Conservation (phyloP, 2,329 filamentous ascomycete genomes). For the Scedosporium minutisporum region DNA sequence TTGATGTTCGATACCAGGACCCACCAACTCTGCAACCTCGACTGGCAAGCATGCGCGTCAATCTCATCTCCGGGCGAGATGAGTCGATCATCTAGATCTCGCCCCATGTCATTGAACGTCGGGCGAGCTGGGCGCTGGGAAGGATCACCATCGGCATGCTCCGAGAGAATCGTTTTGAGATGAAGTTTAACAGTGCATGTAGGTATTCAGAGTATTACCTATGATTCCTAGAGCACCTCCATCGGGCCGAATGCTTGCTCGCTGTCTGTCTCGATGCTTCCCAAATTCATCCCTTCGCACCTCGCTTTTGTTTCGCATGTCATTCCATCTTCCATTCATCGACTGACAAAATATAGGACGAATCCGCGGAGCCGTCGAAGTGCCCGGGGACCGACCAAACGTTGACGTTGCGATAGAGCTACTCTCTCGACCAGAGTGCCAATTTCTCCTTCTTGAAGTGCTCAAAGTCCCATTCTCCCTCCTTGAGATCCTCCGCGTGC, state of each 20-base stretch:
- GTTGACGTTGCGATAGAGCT: not conserved
- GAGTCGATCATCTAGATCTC: not conserved
- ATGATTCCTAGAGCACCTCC: not conserved
- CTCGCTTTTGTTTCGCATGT: not conserved
- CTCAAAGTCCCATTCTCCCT: slow-evolving; percentile 77
- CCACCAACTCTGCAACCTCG: too few species aligned
- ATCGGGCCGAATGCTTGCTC: not conserved
- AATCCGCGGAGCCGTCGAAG: not conserved
- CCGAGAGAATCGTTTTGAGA: not conserved
- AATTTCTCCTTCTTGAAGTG: slow-evolving; percentile 71
- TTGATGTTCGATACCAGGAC: too few species aligned
- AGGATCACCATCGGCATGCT: not conserved
- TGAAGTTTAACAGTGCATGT: not conserved
- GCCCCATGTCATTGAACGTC: not conserved
- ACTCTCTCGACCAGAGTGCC: slow-evolving; percentile 37
- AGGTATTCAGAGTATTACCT: not conserved
- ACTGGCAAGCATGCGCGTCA: too few species aligned
- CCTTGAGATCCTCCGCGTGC: slow-evolving; percentile 46
- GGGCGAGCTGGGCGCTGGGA: not conserved
- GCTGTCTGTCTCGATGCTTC: not conserved
- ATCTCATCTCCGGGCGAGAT: not conserved
- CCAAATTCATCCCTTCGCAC: not conserved
- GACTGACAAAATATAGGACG: not conserved
- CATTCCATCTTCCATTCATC: not conserved
- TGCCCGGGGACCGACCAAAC: not conserved